phyloP scores from a whole-genome alignment of 2,329 filamentous ascomycete genomes.

The Aspergillus quadrilineatus region DNA sequence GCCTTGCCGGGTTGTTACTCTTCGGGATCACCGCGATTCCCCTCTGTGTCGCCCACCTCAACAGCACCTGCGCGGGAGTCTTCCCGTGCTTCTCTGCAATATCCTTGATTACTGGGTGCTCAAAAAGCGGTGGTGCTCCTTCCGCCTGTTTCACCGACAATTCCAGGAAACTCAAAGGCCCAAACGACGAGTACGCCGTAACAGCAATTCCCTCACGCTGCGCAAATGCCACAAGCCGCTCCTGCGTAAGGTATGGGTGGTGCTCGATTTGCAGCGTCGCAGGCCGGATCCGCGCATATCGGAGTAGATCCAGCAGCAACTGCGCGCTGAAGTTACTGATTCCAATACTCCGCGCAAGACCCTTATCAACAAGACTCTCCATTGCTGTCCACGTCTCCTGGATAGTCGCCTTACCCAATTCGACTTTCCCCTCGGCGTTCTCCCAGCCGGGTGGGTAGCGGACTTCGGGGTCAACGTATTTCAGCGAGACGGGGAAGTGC shows the following conservation, averaged over 20 bases:
- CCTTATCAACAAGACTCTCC: conserved; percentile 69
- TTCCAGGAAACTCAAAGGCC: conserved; percentile 75
- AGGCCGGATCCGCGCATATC: conserved; percentile 71
- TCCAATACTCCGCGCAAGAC: conserved; percentile 71
- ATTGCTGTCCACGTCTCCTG: conserved; percentile 81
- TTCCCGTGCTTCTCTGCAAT: conserved; percentile 70
- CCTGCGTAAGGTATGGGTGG: conserved; percentile 83
- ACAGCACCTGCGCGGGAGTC: conserved; percentile 74
- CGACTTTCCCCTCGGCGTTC: conserved; percentile 62
- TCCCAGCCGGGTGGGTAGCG: conserved; percentile 80
- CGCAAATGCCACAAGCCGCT: conserved; percentile 67
- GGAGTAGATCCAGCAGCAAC: conserved; percentile 74
- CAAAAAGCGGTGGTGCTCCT: conserved; percentile 67
- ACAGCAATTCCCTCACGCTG: conserved; percentile 69
- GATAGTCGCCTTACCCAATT: conserved; percentile 67
- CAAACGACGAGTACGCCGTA: conserved; percentile 83
- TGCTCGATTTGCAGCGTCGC: conserved; percentile 85
- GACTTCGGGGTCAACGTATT: conserved; percentile 76
- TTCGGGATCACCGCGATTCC: conserved; percentile 65
- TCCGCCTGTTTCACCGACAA: conserved; percentile 69
- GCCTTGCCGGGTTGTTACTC: conserved; percentile 28
- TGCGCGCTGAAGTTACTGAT: conserved; percentile 80
- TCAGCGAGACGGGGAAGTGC: conserved; percentile 84
- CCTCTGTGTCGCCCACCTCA: conserved; percentile 84
- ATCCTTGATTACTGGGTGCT: conserved; percentile 63